Evolutionary conservation across 2,329 filamentous ascomycete genomes (phyloP), one percentile per base, ranked within the genome.

Genomic region (Curvularia hawaiiensis): DNA sequence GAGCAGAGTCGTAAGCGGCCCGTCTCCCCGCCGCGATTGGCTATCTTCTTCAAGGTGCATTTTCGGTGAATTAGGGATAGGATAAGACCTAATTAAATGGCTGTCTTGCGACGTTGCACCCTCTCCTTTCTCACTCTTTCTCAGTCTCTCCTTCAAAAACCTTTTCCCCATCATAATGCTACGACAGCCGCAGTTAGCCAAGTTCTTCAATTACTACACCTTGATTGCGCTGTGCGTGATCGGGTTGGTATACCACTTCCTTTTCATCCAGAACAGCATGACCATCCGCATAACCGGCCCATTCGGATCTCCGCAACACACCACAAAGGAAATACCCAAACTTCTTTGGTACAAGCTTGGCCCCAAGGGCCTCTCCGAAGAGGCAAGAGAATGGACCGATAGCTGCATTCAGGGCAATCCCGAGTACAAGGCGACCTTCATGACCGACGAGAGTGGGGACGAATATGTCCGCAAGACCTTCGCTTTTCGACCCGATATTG

Each of bases 301-400:
- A 9, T 14, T 26, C 9, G 28, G 47, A 1, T 11, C 28, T n/a
- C 12, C 24, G 33, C 50, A 54, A 4, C 12, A 30, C 18, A 47
- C 20, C 14, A 12, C 41, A 9, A 44, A 44, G 8, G 48, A 50
- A 12, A 69, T 78, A 48, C 68, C 75, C 11, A 64, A 72, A 56
- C 74, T 67, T n/a, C 58, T 78, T 26, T 79, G 77, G 77, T 78
- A 78, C 57, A 79, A 79, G 54, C 62, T 77, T 3, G 77, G 75
- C 0, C 73, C 75, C 1, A 73, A 68, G 22, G 77, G 77, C 10
- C 58, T 77, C 7, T 73, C 48, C 44, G 56, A 69, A 22, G 59
- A 75, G 11, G 64, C 66, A 11, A 61, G 61, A 38, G 50, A 54
- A 12, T 77, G 74, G 72, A 75, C 73, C 11, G 61, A 72, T 33